Conservation (phyloP, 2,329 filamentous ascomycete genomes). For the Coniella lustricola region DNA sequence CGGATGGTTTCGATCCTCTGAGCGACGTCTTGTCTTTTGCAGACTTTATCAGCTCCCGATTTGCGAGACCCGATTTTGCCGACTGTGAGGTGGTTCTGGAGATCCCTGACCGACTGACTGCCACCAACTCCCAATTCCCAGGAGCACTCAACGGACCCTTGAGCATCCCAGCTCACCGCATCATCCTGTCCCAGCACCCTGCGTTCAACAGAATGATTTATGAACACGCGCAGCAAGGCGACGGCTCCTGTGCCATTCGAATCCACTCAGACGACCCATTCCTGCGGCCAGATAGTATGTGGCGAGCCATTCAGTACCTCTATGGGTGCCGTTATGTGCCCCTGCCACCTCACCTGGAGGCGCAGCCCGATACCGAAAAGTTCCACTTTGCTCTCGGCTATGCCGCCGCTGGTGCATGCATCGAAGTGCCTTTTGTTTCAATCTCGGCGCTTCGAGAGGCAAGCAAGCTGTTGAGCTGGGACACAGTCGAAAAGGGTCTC, state of each 20-base stretch:
- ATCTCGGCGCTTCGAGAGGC: slow-evolving; percentile 54
- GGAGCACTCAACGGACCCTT: slow-evolving; percentile 26
- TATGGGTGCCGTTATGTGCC: slow-evolving; percentile 41
- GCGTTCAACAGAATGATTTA: slow-evolving; percentile 25
- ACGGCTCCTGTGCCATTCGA: slow-evolving; percentile 29
- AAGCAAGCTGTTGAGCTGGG: slow-evolving; percentile 51
- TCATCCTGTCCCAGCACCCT: slow-evolving; percentile 49
- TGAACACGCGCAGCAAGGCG: slow-evolving; percentile 23
- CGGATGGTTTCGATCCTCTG: slow-evolving; percentile 7
- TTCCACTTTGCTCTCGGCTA: slow-evolving; percentile 56
- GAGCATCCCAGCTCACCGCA: slow-evolving; percentile 45
- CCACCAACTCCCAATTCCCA: slow-evolving; percentile 13
- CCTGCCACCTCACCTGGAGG: slow-evolving; percentile 9
- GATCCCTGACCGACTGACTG: slow-evolving; percentile 26
- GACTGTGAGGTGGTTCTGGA: slow-evolving; percentile 36
- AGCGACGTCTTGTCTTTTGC: slow-evolving; percentile 11
- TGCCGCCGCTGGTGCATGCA: slow-evolving; percentile 53
- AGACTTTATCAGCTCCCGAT: slow-evolving; percentile 19
- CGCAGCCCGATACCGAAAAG: slow-evolving; percentile 12
- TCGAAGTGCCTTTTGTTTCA: slow-evolving; percentile 49
- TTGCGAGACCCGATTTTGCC: slow-evolving; percentile 32
- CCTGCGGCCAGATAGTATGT: slow-evolving; percentile 49
- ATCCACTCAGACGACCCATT: slow-evolving; percentile 46
- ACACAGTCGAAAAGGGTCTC: slow-evolving; percentile 53
- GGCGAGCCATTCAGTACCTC: slow-evolving; percentile 48